phyloP scores from a whole-genome alignment of 768 basidiomycete genomes.

The Dioszegia hungarica region DNA sequence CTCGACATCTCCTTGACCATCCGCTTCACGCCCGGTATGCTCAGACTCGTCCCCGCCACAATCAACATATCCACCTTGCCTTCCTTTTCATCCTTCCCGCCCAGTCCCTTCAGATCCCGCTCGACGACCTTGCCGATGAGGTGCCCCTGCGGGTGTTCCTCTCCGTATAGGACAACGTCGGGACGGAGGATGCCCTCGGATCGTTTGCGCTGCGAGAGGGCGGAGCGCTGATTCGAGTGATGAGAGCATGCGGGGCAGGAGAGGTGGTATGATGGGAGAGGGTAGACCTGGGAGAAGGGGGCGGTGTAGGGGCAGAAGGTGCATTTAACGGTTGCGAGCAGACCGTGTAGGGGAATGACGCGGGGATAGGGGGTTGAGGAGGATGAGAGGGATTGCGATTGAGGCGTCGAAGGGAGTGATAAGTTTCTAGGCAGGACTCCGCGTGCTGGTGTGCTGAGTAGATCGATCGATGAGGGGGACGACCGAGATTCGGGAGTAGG shows the following conservation, averaged over 20 bases:
- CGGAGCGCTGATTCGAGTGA: constrained; percentile 63
- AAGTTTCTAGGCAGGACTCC: too few species aligned
- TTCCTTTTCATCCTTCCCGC: constrained; percentile 17
- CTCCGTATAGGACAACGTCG: constrained; percentile 86
- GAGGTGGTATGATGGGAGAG: constrained; percentile 60
- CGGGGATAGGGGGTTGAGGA: constrained; percentile 50
- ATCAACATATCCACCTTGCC: constrained; percentile 72
- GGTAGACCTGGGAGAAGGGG: constrained; percentile 62
- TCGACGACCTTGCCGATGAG: constrained; percentile 78
- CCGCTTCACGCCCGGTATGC: constrained; percentile 84
- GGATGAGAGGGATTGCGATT: not conserved
- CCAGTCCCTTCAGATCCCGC: constrained; percentile 66
- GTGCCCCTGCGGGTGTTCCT: constrained; percentile 74
- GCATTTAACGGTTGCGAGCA: constrained; percentile 72
- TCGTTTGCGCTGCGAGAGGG: constrained; percentile 71
- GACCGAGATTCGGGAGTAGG: not conserved
- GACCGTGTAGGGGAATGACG: constrained; percentile 86
- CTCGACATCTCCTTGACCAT: constrained; percentile 78
- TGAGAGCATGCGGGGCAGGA: constrained; percentile 73
- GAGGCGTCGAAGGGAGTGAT: not conserved
- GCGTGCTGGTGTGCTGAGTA: too few species aligned
- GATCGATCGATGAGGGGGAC: too few species aligned
- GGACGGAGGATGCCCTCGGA: constrained; percentile 76
- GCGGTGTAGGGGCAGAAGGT: constrained; percentile 70
- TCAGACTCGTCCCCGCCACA: constrained; percentile 83